Evolutionary conservation across 176 grass and related monocot genomes (phyloP).

Genomic region (Rhynchospora tenuis): DNA sequence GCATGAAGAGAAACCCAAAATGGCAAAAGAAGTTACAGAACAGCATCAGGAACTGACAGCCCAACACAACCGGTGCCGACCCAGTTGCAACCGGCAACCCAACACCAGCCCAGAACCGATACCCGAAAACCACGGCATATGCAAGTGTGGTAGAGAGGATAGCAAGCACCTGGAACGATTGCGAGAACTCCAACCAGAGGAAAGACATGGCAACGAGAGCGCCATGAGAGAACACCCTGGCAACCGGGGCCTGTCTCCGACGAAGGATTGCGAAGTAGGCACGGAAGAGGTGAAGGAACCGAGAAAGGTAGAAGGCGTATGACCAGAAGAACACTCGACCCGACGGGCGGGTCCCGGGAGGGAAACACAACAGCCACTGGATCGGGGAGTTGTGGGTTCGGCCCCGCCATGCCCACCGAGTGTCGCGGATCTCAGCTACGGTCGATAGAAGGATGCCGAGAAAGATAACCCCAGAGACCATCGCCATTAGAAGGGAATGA

Average conservation of each 20-base stretch:
- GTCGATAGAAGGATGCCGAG: constrained; percentile 55
- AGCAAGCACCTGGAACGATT: constrained; percentile 94
- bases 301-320: constrained; percentile 92
- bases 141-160: constrained; percentile 74
- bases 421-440: constrained; percentile 79
- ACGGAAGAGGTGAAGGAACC: constrained; percentile 73
- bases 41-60: constrained; percentile 54
- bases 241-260: not conserved
- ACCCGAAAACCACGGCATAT: constrained; percentile 60
- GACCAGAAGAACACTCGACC: constrained; percentile 99
- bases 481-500: constrained; percentile 63
- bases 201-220: constrained; percentile 79
- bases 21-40: constrained; percentile 73
- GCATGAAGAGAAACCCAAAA: constrained; percentile 67
- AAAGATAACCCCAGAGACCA: constrained; percentile 55
- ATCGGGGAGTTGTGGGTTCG: constrained; percentile 54
- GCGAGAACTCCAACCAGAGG: constrained; percentile 98
- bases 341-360: constrained; percentile 57
- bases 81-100: constrained; percentile 35
- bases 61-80: constrained; percentile 35
- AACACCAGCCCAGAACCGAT: constrained; percentile 61
- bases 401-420: constrained; percentile 79
- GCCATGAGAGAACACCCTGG: constrained; percentile 57
- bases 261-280: constrained; percentile 54
- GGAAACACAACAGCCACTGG: constrained; percentile 94